Conservation (phyloP, 148 eudicot genomes). For the Limonium bicolor region DNA sequence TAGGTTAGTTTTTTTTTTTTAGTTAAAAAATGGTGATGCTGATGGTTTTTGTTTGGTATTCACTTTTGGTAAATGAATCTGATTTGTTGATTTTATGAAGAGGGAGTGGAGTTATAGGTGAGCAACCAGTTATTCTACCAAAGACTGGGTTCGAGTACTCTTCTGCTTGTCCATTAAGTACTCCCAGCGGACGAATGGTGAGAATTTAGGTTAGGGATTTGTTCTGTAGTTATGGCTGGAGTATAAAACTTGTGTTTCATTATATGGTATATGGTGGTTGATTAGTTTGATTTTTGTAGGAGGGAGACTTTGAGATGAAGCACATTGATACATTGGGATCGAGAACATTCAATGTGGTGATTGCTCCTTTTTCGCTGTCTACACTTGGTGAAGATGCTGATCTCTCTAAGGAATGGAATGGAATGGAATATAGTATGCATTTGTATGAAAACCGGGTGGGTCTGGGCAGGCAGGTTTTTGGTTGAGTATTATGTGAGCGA, state of each 20-base stretch:
- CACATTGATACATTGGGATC: slow-evolving; percentile 67
- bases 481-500: no score
- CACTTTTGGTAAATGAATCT: background rate
- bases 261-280: no score
- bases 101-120: slow-evolving; percentile 93
- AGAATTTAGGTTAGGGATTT: slow-evolving; percentile 15
- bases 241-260: no score
- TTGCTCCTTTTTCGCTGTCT: slow-evolving; percentile 87
- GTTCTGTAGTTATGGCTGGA: no score
- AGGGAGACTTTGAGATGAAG: slow-evolving; percentile 97
- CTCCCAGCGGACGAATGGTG: slow-evolving; percentile 92
- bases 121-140: slow-evolving; percentile 97
- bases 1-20: slow-evolving; percentile 31
- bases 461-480: no score
- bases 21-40: background rate
- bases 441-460: no score
- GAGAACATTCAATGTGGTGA: slow-evolving; percentile 64
- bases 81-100: slow-evolving; percentile 20
- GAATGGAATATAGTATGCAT: no score
- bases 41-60: background rate
- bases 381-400: slow-evolving; percentile 59
- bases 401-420: slow-evolving; percentile 36
- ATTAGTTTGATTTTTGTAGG: slow-evolving; percentile 22
- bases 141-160: slow-evolving; percentile 90
- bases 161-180: slow-evolving; percentile 90